Evolutionary conservation across 108 stramenopile genomes (phyloP).

Genomic region (Cyclostephanos tholiformis): DNA sequence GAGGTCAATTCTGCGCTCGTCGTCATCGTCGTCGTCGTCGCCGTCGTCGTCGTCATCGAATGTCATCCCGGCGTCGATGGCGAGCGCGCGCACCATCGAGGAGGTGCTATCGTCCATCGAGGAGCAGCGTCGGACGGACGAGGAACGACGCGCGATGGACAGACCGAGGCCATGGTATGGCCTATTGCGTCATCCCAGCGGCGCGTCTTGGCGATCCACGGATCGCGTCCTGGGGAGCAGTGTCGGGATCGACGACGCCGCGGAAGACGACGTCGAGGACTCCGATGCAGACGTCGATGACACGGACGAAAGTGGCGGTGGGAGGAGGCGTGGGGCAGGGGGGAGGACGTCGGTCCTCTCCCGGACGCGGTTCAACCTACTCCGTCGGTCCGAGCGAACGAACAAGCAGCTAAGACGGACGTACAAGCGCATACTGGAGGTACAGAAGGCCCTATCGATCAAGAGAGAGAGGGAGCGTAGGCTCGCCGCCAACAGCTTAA

Average conservation of each 20-base stretch:
- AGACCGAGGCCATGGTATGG: slow-evolving; percentile 65
- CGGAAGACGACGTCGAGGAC: too few species aligned
- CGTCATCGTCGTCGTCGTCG: too few species aligned
- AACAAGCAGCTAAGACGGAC: slow-evolving; percentile 44
- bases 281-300: slow-evolving; percentile 2
- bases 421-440: slow-evolving; percentile 23
- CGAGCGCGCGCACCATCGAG: slow-evolving; percentile 5
- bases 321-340: neutral
- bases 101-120: slow-evolving; percentile 34
- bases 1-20: too few species aligned
- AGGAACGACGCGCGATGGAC: neutral
- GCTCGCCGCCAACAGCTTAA: slow-evolving; percentile 24
- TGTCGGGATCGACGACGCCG: neutral
- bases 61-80: slow-evolving; percentile 1
- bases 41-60: neutral
- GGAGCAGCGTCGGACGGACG: slow-evolving; percentile 27
- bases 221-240: slow-evolving; percentile 31
- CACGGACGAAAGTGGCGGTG: neutral
- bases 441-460: slow-evolving; percentile 21
- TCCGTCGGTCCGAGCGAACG: slow-evolving; percentile 29
- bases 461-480: slow-evolving; percentile 45
- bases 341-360: slow-evolving; percentile 14
- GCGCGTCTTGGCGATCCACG: slow-evolving; percentile 75
- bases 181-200: slow-evolving; percentile 56
- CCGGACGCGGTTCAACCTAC: slow-evolving; percentile 41